Base-by-base conservation (phyloP, 805 yeast species). In the Saccharomycopsis babjevae region DNA sequence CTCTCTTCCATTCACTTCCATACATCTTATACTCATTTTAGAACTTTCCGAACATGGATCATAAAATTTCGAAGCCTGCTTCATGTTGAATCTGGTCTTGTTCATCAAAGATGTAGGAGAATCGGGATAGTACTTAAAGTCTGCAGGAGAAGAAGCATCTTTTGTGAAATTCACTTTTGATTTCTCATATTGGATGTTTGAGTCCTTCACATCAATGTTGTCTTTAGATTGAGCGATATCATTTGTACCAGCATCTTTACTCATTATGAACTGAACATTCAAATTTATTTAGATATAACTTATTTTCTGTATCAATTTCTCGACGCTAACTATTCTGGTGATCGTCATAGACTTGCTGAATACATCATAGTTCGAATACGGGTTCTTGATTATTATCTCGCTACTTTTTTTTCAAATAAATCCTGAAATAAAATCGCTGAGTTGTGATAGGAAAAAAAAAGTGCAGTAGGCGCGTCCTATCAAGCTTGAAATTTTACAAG, bases 41-140 rank as follows among this genome's bases (percentile, higher is more conserved):
- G 97, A 80, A 42, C 94, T 85, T 68, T 91, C 94, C 56, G 85
- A 87, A 72, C 99, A 93, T 0, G 99, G 99, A 70, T 93, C 97
- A 68, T 87, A 93, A 72, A 79, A 94, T 70, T 87, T 83, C 6
- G 96, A 85, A 3, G 96, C 86, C 39, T 82, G 92, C 68, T 93
- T 92, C 18, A 82, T 74, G 0, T 83, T 77, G 77, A 91, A 91
- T 61, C 83, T 77, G 64, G 80, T 80, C 68, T 84, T 84, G 70
- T 89, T 92, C 30, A 82, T 74, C 58, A 82, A 79, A 46, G 85
- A 82, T 8, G 87, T 84, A 28, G 98, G 98, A 59, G 84, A 83
- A 66, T 94, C 99, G 0, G 98, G 98, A 68, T 88, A 90, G 68
- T 83, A 86, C 69, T 83, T 84, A 70, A 76, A 79, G 3, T 83